Percentiles rank a stretch among this genome's conserved stretches.
Conservation (phyloP, 108 stramenopile genomes). For the Fistulifera pelliculosa region DNA sequence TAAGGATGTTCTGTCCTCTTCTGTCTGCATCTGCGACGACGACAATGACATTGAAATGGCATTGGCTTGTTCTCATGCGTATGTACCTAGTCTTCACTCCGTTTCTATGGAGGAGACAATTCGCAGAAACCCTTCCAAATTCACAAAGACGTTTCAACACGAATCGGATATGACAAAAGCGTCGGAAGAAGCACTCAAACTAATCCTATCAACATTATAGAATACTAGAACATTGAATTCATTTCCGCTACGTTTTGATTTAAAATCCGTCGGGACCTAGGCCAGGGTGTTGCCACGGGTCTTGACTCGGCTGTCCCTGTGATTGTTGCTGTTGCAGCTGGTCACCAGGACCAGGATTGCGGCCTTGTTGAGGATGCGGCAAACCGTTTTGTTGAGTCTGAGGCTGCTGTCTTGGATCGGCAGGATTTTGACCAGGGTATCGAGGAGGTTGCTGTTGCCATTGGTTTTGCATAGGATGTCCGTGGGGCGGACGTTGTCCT, state of each 20-base stretch:
- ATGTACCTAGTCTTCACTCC: slow-evolving; percentile 52
- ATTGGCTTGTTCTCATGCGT: slow-evolving; percentile 53
- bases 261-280: neutral
- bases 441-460: neutral
- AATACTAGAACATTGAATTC: too few species aligned
- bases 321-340: slow-evolving; percentile 1
- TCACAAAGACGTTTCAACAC: slow-evolving; percentile 14
- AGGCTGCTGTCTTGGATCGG: neutral
- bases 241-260: neutral
- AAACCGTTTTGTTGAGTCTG: neutral
- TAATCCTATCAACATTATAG: neutral
- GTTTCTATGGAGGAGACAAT: slow-evolving; percentile 27
- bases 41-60: slow-evolving; percentile 89
- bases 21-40: slow-evolving; percentile 76
- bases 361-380: slow-evolving; percentile 1
- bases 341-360: slow-evolving; percentile 1
- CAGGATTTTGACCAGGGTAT: neutral
- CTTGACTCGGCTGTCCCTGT: neutral
- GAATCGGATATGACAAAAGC: neutral
- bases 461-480: neutral
- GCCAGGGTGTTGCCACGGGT: slow-evolving; percentile 2
- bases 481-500: neutral
- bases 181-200: neutral
- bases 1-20: slow-evolving; percentile 13
- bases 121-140: slow-evolving; percentile 15